Base-by-base conservation (phyloP, 1,284 basidiomycete species). In the Cutaneotrichosporon sp. region DNA sequence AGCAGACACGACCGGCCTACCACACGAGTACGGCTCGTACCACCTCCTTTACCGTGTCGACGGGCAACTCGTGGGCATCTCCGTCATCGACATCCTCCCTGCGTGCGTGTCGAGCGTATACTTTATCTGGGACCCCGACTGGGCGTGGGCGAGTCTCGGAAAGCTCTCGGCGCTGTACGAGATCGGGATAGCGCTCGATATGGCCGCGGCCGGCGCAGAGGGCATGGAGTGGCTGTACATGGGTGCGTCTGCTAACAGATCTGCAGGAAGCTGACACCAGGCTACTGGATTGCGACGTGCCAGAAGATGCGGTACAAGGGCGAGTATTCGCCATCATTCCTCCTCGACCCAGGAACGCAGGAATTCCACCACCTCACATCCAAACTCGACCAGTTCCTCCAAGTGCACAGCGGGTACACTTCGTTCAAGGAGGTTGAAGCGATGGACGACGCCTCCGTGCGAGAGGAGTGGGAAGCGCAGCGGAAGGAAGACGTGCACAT, bases 281-380 rank as follows among this genome's bases (percentile, higher is more conserved):
- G 94, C 4, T 97, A 88, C 78, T 97, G 97, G 79, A 90, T 97
- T 58, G 86, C 96, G 70, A 88, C 89, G 0, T 99, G 95, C 72
- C 86, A 83, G 61, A 99, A 99, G 81, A 99, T 99, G 97, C 85
- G 85, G 65, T 99, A 99, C 82, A 99, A 99, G 79, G 93, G 88
- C 30, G 91, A 96, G 61, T 99, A 95, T 70, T 77, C 83, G 0
- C 96, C 97, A 0, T 94, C 92, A 5, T 91, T 87, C 73, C 84
- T 99, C 8, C 86, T 89, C 14, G 96, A 99, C 79, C 92, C 94
- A 10, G 90, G 89, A 74, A 88, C 88, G 1, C 89, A 90, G 72
- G 82, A 82, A 2, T 96, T 90, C 87, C 85, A 88, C 73, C 87
- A 88, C 5, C 80, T 94, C 11, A 78, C 79, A n/a, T 80, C 84